These are phyloP conservation scores for Delonix regia DNA, from an alignment of 306 rosid species.

Conservation along the genomic window DNA sequence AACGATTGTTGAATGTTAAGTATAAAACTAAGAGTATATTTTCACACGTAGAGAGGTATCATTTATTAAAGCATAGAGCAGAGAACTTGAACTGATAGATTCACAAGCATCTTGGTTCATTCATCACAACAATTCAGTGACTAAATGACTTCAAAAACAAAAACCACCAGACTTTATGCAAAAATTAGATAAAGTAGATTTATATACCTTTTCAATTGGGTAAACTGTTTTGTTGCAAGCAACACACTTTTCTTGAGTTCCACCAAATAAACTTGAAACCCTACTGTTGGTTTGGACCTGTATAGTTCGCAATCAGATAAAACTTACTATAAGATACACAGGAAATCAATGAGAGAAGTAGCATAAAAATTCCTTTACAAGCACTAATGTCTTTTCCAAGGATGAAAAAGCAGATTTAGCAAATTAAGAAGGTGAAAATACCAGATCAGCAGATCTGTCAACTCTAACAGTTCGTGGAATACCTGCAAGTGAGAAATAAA, in stretches of 20 bases:
- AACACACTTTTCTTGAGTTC: constrained; percentile 94
- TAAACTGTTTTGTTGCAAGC: constrained; percentile 86
- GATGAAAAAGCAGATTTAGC: not conserved
- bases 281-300: constrained; percentile 68
- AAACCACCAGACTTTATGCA: not conserved
- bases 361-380: not conserved
- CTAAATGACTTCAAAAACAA: not conserved
- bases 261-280: constrained; percentile 76
- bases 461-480: constrained; percentile 56
- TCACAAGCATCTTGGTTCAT: not conserved
- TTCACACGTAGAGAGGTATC: not conserved
- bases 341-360: constrained; percentile 4
- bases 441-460: constrained; percentile 67
- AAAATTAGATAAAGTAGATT: not conserved
- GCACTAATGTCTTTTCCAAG: not conserved
- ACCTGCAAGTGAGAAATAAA: constrained; percentile 38
- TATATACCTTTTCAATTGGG: constrained; percentile 87
- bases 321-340: not conserved
- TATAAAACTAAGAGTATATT: not conserved
- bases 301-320: constrained; percentile 21
- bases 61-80: not conserved
- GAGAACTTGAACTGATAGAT: not conserved
- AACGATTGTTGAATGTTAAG: constrained; percentile 4
- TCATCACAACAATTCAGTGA: not conserved
- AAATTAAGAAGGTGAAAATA: constrained; percentile 17